Percentiles rank a stretch among this genome's conserved stretches.
These are phyloP conservation scores for Alloascoidea hylecoeti DNA, from an alignment of 805 yeast genomes.

Conservation along the genomic window DNA sequence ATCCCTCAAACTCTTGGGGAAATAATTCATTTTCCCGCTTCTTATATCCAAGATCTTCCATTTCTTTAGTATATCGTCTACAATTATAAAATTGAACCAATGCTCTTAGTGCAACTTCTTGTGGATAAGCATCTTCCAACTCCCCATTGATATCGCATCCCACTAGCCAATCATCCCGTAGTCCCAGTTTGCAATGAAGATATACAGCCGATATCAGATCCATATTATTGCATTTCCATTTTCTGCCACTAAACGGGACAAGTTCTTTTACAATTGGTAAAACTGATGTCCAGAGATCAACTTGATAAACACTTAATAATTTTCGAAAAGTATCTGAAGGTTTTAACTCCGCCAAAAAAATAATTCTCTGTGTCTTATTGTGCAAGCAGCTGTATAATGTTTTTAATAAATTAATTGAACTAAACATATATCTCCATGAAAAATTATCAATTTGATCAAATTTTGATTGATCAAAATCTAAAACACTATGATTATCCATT, in stretches of 20 bases:
- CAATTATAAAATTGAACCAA: constrained; percentile 65
- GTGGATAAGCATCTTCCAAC: constrained; percentile 63
- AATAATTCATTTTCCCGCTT: constrained; percentile 26
- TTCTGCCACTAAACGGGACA: constrained; percentile 83
- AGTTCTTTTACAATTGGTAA: constrained; percentile 63
- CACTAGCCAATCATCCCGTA: constrained; percentile 80
- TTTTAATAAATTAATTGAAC: constrained; percentile 32
- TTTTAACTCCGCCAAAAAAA: constrained; percentile 44
- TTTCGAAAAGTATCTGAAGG: constrained; percentile 51
- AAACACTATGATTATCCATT: not conserved
- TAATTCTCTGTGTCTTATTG: constrained; percentile 60
- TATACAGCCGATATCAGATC: constrained; percentile 82
- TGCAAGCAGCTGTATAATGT: constrained; percentile 44
- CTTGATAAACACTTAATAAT: constrained; percentile 45
- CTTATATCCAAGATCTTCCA: constrained; percentile 44
- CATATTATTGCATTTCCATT: constrained; percentile 91
- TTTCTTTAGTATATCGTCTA: constrained; percentile 34
- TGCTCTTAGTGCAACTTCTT: constrained; percentile 74
- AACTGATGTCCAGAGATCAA: constrained; percentile 50
- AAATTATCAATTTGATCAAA: constrained; percentile 6
- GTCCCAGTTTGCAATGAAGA: constrained; percentile 52
- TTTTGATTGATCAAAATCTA: constrained; percentile 3
- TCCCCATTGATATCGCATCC: constrained; percentile 71
- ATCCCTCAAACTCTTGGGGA: constrained; percentile 14
- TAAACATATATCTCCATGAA: constrained; percentile 13